A percentile compares a stretch with the other conserved stretches of the same genome.
phyloP scores from a whole-genome alignment of 2,329 filamentous ascomycete genomes.

The Dactylellina haptotyla region DNA sequence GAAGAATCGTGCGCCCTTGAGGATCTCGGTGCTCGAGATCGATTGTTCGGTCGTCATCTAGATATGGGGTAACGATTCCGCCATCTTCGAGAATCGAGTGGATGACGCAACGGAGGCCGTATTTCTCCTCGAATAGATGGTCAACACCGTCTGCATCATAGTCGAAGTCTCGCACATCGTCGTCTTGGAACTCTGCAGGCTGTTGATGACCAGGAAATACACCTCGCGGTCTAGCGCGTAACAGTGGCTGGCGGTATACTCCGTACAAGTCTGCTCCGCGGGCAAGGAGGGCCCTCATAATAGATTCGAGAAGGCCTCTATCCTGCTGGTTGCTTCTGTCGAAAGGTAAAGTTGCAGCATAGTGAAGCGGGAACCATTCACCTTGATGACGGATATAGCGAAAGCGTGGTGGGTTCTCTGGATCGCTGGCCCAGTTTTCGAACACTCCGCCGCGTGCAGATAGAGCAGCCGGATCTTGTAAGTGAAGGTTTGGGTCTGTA shows the following conservation, averaged over 20 bases:
- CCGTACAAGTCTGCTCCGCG: conserved; percentile 1
- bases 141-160: neutral
- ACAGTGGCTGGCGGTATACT: neutral
- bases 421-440: neutral
- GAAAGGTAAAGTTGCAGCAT: neutral
- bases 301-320: neutral
- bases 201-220: neutral
- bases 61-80: conserved; percentile 15
- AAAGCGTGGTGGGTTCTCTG: neutral
- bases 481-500: neutral
- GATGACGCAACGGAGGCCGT: conserved; percentile 41
- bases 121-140: conserved; percentile 1
- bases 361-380: neutral
- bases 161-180: neutral
- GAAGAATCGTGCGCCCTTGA: conserved; percentile 41
- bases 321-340: neutral
- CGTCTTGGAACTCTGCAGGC: neutral
- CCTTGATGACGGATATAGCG: neutral
- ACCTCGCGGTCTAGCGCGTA: neutral
- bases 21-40: conserved; percentile 53
- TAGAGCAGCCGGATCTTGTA: neutral
- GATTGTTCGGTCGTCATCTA: conserved; percentile 4
- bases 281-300: neutral
- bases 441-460: neutral
- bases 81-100: conserved; percentile 52